A percentile compares a stretch with the other conserved stretches of the same genome.
Evolutionary conservation across 2,329 filamentous ascomycete species (phyloP).

Genomic region (Geosmithia flava): DNA sequence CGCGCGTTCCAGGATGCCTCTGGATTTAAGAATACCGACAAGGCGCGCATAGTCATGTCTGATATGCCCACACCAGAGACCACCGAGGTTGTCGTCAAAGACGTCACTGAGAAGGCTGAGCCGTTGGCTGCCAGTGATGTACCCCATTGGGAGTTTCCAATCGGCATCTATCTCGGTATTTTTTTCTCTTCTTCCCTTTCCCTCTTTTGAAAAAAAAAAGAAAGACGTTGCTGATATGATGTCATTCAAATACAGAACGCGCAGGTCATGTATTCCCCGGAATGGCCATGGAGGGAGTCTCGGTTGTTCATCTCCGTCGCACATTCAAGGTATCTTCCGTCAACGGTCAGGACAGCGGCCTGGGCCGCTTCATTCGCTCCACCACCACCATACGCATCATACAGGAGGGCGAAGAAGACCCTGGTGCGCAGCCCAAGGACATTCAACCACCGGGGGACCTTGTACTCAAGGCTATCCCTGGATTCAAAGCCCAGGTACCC

Average conservation of each 20-base stretch:
- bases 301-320: constrained; percentile 15
- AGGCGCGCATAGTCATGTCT: constrained; percentile 45
- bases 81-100: constrained; percentile 45
- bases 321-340: constrained; percentile 46
- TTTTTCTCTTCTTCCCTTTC: background rate
- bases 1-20: constrained; percentile 62
- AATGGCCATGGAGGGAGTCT: constrained; percentile 54
- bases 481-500: constrained; percentile 50
- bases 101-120: constrained; percentile 31
- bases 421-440: constrained; percentile 6
- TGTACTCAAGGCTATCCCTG: constrained; percentile 47
- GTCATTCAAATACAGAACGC: constrained; percentile 25
- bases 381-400: constrained; percentile 25
- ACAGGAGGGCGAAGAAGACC: constrained; percentile 12
- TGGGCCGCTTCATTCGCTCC: constrained; percentile 29
- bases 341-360: constrained; percentile 29
- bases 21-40: constrained; percentile 59
- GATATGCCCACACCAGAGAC: constrained; percentile 43
- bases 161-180: constrained; percentile 21
- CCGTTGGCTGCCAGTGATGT: constrained; percentile 9
- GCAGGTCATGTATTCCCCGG: constrained; percentile 60
- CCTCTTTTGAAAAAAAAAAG: background rate
- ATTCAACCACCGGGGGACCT: constrained; percentile 17
- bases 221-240: background rate
- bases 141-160: constrained; percentile 20